Conservation (phyloP, 1,139 yeast species). For the Debaryomyces psychrophilus region DNA sequence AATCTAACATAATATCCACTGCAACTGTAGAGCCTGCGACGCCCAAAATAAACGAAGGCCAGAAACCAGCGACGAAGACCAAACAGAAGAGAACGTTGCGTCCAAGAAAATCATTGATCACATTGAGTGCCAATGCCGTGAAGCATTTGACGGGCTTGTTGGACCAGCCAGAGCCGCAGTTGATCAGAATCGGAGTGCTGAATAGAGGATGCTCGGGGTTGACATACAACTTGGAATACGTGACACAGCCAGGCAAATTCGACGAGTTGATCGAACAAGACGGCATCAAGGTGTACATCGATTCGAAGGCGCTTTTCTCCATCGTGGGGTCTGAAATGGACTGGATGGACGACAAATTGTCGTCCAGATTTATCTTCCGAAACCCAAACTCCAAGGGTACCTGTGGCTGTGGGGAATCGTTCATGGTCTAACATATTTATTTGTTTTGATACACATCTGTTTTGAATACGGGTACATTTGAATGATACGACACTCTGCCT, state of each 20-base stretch:
- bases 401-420: slow-evolving; percentile 98
- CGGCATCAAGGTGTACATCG: slow-evolving; percentile 89
- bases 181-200: slow-evolving; percentile 90
- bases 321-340: slow-evolving; percentile 98
- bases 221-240: slow-evolving; percentile 89
- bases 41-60: slow-evolving; percentile 4
- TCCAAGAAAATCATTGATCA: slow-evolving; percentile 85
- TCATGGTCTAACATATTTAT: slow-evolving; percentile 67
- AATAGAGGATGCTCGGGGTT: slow-evolving; percentile 97
- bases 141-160: slow-evolving; percentile 66
- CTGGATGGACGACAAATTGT: slow-evolving; percentile 91
- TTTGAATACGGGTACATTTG: neutral
- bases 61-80: slow-evolving; percentile 17
- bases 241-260: slow-evolving; percentile 84
- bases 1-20: neutral
- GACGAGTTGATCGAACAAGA: slow-evolving; percentile 93
- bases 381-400: slow-evolving; percentile 97
- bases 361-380: slow-evolving; percentile 85
- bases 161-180: slow-evolving; percentile 82
- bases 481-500: no score
- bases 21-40: slow-evolving; percentile 6
- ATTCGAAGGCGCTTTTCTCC: slow-evolving; percentile 92
- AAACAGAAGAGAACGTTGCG: slow-evolving; percentile 68
- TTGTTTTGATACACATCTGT: neutral
- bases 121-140: slow-evolving; percentile 74